Base-by-base conservation (phyloP, 2,329 filamentous ascomycete species). In the Colletotrichum abscissum region DNA sequence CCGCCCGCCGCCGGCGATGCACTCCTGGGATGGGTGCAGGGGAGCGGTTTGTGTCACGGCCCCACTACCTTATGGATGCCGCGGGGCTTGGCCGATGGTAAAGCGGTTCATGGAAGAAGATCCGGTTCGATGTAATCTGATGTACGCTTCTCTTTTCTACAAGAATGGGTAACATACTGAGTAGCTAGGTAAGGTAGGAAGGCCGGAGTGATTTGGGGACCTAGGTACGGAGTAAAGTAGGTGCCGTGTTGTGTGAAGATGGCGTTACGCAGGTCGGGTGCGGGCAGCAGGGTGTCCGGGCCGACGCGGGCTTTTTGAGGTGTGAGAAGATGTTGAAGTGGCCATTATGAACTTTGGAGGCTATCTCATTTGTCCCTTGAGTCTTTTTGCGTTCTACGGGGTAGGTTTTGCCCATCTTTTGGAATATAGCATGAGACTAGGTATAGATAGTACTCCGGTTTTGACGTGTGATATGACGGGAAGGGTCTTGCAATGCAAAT, bases 11-110 rank as follows among this genome's bases (percentile, higher is more conserved):
- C 33, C 11, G 33, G 33, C 33, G 33, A 33, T 33, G 33, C 33
- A 11, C 11, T 33, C 2, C 9, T 12, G 12, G 33, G 3, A 33
- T 33, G 33, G 33, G 28, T 56, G 30, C 33, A 19, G 19, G 49
- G 33, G n/a, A 33, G 30, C 16, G 30, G 33, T 42, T n/a, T 14
- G 24, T 56, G 33, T 9, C 22, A 54, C 65, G 65, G 65, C 65
- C 65, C 65, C 65, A 62, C 56, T 24, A 2, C 26, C 26, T 26
- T 26, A 26, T 67, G 42, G 64, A 22, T 42, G 46, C 55, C 54
- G 68, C 62, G 62, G 55, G 62, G 68, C 55, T 65, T 24, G 38
- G 5, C 2, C 24, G 67, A 7, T 55, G 60, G 30, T 30, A 30
- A 30, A 30, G 30, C 3, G 2, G 35, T 38, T 4, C 35, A 38